phyloP scores from a whole-genome alignment of 352 stramenopile species.

The Thalassiosira hispida region DNA sequence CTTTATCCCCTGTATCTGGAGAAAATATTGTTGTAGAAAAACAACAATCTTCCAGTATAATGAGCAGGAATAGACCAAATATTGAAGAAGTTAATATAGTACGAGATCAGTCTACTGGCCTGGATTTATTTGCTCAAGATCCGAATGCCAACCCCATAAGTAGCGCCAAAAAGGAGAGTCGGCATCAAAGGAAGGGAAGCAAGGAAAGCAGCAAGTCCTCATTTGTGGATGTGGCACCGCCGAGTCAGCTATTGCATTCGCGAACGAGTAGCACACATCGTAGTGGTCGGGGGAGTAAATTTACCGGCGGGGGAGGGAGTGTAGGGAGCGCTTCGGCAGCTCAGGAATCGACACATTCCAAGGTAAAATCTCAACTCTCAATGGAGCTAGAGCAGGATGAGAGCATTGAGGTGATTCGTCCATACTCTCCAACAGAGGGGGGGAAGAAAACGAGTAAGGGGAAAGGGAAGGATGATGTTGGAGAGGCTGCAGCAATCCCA shows the following conservation, averaged over 20 bases:
- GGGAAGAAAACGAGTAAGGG: background rate
- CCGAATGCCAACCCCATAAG: too few relatives aligned
- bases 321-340: background rate
- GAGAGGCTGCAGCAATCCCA: too few relatives aligned
- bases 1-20: background rate
- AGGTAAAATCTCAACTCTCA: too few relatives aligned
- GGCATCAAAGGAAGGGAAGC: too few relatives aligned
- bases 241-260: slow-evolving; percentile 11
- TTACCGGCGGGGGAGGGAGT: background rate
- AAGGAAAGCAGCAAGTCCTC: too few relatives aligned
- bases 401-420: slow-evolving; percentile 22
- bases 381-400: background rate
- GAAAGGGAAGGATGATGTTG: background rate
- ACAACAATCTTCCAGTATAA: background rate
- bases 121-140: background rate
- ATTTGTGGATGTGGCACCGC: background rate
- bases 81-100: background rate
- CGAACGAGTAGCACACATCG: background rate
- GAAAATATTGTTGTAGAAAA: background rate
- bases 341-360: too few relatives aligned
- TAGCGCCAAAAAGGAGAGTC: too few relatives aligned
- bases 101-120: background rate
- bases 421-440: background rate
- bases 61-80: background rate
- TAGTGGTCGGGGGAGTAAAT: background rate